Conservation (phyloP, 768 basidiomycete species). For the Auricularia auricula-judae region DNA sequence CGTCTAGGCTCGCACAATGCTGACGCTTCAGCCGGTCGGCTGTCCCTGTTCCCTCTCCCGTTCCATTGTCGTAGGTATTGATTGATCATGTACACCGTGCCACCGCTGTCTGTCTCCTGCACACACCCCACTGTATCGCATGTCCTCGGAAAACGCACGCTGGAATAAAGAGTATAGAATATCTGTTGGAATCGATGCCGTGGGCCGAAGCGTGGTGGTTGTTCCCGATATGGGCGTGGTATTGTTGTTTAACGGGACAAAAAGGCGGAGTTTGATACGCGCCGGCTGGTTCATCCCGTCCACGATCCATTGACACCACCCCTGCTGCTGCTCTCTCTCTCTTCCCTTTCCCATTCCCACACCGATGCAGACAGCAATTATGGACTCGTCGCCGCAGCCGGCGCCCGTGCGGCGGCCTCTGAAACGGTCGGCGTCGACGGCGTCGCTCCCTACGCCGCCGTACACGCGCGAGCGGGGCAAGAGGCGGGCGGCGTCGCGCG, state of each 20-base stretch:
- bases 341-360: not conserved
- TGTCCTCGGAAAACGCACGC: too few relatives aligned
- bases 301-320: too few relatives aligned
- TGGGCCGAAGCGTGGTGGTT: too few relatives aligned
- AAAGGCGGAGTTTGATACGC: not conserved
- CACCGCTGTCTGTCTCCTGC: too few relatives aligned
- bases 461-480: conserved; percentile 42
- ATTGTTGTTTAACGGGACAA: not conserved
- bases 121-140: too few relatives aligned
- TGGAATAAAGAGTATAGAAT: too few relatives aligned
- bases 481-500: conserved; percentile 7
- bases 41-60: too few relatives aligned
- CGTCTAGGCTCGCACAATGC: not conserved
- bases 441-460: conserved; percentile 58
- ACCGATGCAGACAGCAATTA: not conserved
- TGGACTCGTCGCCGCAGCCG: conserved; percentile 1
- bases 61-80: too few relatives aligned
- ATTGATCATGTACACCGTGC: too few relatives aligned
- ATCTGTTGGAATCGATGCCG: too few relatives aligned
- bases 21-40: too few relatives aligned
- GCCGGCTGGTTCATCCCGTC: not conserved
- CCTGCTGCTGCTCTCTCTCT: too few relatives aligned
- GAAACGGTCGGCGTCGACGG: conserved; percentile 54
- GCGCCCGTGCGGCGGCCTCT: conserved; percentile 23
- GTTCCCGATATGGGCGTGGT: not conserved